Evolutionary conservation across 768 basidiomycete species (phyloP).

Genomic region (Boletus coccyginus): DNA sequence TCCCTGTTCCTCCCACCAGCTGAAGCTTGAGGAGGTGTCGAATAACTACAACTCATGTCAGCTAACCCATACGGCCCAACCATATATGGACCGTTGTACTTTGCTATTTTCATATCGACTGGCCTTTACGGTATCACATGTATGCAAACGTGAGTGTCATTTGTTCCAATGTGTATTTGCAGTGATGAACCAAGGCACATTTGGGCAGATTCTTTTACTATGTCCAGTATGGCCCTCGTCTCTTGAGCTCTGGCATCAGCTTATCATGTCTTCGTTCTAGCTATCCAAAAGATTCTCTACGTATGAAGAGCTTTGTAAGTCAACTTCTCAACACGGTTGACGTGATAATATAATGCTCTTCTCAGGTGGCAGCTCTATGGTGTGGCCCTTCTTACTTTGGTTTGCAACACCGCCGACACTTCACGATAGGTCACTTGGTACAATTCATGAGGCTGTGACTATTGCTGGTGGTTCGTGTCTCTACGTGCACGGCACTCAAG

Average conservation of each 20-base stretch:
- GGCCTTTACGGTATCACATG: too few species aligned
- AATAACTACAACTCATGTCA: too few species aligned
- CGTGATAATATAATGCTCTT: neutral
- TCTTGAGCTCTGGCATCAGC: neutral
- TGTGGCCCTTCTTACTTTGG: neutral
- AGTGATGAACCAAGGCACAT: too few species aligned
- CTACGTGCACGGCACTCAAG: too few species aligned
- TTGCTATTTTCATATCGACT: too few species aligned
- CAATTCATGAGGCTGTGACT: slow-evolving; percentile 6
- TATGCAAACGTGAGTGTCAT: too few species aligned
- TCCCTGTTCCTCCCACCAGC: too few species aligned
- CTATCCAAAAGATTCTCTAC: neutral
- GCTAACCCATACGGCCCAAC: too few species aligned
- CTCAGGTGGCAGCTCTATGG: slow-evolving; percentile 6
- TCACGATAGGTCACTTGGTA: neutral
- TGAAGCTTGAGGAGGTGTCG: too few species aligned
- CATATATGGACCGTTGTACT: too few species aligned
- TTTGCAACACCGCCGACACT: neutral
- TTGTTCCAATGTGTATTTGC: too few species aligned
- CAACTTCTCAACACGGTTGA: neutral
- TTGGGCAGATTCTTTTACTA: neutral
- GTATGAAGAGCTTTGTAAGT: slow-evolving; percentile 3
- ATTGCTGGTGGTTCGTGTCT: slow-evolving; percentile 2
- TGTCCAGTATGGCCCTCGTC: neutral
- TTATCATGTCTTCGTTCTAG: neutral